Conservation (phyloP, 441 rosid genomes). For the Macaranga tanarius region DNA sequence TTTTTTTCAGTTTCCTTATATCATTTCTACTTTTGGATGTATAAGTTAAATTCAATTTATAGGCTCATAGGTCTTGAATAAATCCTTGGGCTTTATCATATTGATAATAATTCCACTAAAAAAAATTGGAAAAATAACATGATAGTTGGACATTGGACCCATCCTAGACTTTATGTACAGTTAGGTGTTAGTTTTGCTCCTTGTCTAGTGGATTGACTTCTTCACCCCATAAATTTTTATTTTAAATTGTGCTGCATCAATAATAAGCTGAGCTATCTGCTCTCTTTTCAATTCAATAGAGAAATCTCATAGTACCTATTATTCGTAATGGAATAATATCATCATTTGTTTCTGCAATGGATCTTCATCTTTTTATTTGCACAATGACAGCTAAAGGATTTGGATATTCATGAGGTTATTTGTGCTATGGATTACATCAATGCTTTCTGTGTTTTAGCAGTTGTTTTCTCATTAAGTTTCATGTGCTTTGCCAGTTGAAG, state of each 20-base stretch:
- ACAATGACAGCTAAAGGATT: too few relatives aligned
- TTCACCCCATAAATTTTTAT: background rate
- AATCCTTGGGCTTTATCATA: background rate
- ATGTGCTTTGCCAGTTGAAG: background rate
- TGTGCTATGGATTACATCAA: background rate
- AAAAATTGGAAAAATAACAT: background rate
- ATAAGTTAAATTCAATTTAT: background rate
- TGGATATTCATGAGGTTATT: background rate
- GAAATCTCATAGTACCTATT: background rate
- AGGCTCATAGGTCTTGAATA: background rate
- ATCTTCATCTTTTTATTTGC: background rate
- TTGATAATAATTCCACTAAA: background rate
- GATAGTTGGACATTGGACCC: conserved; percentile 2
- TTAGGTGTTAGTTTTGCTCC: background rate
- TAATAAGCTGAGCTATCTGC: conserved; percentile 6
- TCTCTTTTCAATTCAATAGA: background rate
- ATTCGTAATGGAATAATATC: background rate
- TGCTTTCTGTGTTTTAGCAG: background rate
- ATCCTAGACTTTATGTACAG: background rate
- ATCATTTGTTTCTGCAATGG: background rate
- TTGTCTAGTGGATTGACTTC: background rate
- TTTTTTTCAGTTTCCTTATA: background rate
- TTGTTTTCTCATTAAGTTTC: conserved; percentile 14
- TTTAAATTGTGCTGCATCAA: background rate
- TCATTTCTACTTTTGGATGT: background rate